A percentile compares a stretch with the other conserved stretches of the same genome.
Conservation (phyloP, 441 rosid species). For the Raphanus hybrid region DNA sequence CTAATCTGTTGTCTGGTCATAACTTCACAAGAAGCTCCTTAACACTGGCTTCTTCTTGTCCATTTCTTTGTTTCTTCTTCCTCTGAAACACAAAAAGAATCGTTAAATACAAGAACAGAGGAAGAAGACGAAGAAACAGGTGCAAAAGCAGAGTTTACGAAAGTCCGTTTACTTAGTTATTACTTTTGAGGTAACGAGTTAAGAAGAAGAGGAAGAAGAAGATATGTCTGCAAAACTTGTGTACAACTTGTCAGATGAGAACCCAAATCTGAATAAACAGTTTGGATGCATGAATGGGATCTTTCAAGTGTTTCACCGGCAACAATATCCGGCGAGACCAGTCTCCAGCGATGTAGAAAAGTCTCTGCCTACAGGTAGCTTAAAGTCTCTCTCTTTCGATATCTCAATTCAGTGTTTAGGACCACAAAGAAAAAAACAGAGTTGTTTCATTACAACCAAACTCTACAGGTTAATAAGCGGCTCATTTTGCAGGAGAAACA, state of each 20-base stretch:
- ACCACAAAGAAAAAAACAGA: slow-evolving; percentile 32
- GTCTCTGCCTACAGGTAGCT: not conserved
- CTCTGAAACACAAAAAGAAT: slow-evolving; percentile 30
- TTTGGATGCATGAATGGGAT: slow-evolving; percentile 2
- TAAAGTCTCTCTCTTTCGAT: not conserved
- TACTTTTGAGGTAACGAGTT: slow-evolving; percentile 21
- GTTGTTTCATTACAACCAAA: slow-evolving; percentile 19
- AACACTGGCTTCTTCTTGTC: slow-evolving; percentile 44
- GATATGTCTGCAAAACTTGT: slow-evolving; percentile 1
- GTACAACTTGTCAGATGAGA: slow-evolving; percentile 3
- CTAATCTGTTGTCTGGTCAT: slow-evolving; percentile 56
- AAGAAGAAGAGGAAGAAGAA: slow-evolving; percentile 1
- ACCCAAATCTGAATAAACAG: not conserved
- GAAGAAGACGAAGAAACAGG: slow-evolving; percentile 17
- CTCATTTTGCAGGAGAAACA: slow-evolving; percentile 54
- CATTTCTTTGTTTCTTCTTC: slow-evolving; percentile 43
- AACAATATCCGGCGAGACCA: not conserved
- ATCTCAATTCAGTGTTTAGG: slow-evolving; percentile 31
- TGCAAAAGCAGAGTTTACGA: slow-evolving; percentile 24
- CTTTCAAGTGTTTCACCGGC: not conserved
- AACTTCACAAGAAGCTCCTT: slow-evolving; percentile 44
- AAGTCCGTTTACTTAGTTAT: slow-evolving; percentile 20
- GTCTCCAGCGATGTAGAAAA: slow-evolving; percentile 32
- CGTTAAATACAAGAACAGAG: slow-evolving; percentile 17
- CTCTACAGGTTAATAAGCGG: not conserved